A percentile compares a stretch with the other conserved stretches of the same genome.
These are phyloP conservation scores for Leonotis leonurus DNA, from an alignment of 257 asterid genomes.

Conservation along the genomic window DNA sequence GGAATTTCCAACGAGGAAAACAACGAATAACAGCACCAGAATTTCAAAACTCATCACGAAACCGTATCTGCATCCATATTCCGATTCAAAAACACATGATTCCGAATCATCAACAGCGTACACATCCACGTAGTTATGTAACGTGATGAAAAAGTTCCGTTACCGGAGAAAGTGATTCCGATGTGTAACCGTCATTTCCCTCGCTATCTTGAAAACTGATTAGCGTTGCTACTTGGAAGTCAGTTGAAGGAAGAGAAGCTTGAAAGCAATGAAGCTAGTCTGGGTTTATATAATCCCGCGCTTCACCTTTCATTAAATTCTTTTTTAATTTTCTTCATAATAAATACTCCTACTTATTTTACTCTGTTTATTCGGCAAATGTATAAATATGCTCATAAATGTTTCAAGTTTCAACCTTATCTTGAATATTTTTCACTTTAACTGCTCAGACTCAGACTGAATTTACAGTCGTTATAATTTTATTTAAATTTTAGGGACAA, in stretches of 20 bases:
- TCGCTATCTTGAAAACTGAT: slow-evolving; percentile 16
- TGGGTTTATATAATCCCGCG: too few species aligned
- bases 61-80: slow-evolving; percentile 19
- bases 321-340: too few species aligned
- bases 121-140: neutral
- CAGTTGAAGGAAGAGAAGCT: slow-evolving; percentile 3
- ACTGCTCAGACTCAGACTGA: too few species aligned
- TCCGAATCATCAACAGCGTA: neutral
- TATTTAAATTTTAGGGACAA: too few species aligned
- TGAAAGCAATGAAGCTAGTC: slow-evolving; percentile 1
- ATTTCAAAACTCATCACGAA: slow-evolving; percentile 23
- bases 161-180: slow-evolving; percentile 15
- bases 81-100: neutral
- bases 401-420: too few species aligned
- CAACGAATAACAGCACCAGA: slow-evolving; percentile 29
- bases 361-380: too few species aligned
- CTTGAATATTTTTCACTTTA: too few species aligned
- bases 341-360: too few species aligned
- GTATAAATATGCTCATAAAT: too few species aligned
- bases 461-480: too few species aligned
- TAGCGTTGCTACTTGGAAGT: slow-evolving; percentile 6
- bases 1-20: slow-evolving; percentile 29
- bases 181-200: slow-evolving; percentile 1
- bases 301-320: too few species aligned
- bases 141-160: neutral